These are phyloP conservation scores for Aspergillus luchuensis DNA, from an alignment of 2,329 filamentous ascomycete species.

Conservation along the genomic window DNA sequence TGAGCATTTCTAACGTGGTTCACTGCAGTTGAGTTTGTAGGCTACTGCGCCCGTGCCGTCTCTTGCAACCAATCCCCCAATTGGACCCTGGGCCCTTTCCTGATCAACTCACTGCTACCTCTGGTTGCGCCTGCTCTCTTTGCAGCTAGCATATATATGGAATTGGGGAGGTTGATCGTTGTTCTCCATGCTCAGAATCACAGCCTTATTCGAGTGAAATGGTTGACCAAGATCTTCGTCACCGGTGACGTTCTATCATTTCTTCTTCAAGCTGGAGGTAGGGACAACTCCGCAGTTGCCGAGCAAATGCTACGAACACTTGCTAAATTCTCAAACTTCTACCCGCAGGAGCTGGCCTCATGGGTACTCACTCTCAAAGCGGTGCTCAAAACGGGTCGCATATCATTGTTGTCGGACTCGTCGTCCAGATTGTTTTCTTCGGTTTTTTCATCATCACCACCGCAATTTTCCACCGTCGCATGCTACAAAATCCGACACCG, in stretches of 20 bases:
- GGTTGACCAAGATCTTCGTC: conserved; percentile 32
- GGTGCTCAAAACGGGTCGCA: background rate
- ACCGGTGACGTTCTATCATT: conserved; percentile 28
- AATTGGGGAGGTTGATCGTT: conserved; percentile 24
- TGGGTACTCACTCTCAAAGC: background rate
- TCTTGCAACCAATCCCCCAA: conserved; percentile 20
- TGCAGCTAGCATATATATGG: conserved; percentile 29
- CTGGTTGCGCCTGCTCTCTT: conserved; percentile 27
- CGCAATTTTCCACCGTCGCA: conserved; percentile 1
- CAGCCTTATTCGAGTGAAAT: conserved; percentile 23
- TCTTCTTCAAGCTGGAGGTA: conserved; percentile 28
- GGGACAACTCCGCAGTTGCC: background rate
- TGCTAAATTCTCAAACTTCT: background rate
- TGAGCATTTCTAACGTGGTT: background rate
- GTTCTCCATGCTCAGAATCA: conserved; percentile 19
- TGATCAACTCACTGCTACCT: conserved; percentile 23
- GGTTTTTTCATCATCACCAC: conserved; percentile 8
- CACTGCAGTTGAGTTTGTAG: conserved; percentile 8
- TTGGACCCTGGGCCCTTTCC: conserved; percentile 23
- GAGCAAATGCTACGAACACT: too few relatives aligned
- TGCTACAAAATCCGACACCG: background rate
- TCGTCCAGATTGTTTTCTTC: conserved; percentile 5
- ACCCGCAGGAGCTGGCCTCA: background rate
- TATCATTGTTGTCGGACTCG: conserved; percentile 1
- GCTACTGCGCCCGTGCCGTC: conserved; percentile 12